These are phyloP conservation scores for Paecilomyces dactylethromorphus DNA, from an alignment of 2,329 filamentous ascomycete genomes.

Conservation along the genomic window DNA sequence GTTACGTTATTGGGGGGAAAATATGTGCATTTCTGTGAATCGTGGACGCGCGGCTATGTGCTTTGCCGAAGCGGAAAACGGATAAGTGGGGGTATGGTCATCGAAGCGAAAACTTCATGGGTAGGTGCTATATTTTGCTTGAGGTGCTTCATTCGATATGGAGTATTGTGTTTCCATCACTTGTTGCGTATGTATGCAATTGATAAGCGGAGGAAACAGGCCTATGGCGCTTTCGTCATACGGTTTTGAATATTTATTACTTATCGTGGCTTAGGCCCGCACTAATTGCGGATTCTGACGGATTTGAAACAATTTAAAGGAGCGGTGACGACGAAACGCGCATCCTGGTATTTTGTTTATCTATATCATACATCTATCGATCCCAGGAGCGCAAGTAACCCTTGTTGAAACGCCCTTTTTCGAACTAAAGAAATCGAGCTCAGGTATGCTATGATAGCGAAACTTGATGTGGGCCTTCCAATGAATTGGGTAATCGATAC, in stretches of 20 bases:
- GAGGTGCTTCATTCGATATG: neutral
- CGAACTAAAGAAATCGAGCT: constrained; percentile 11
- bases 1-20: no score
- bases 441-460: constrained; percentile 5
- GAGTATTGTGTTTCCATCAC: neutral
- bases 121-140: no score
- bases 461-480: constrained; percentile 24
- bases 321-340: neutral
- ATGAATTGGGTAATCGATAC: constrained; percentile 25
- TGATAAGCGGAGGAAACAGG: no score
- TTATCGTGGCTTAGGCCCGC: neutral
- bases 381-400: neutral
- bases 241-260: neutral
- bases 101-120: no score
- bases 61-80: neutral
- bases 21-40: no score
- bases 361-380: neutral
- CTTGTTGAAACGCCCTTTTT: neutral
- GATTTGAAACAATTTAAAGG: neutral
- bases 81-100: no score
- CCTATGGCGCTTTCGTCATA: no score
- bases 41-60: neutral
- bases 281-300: neutral
- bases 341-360: neutral
- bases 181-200: neutral